Evolutionary conservation across 495 filamentous ascomycete species (phyloP), one percentile per base, ranked within the genome.

Genomic region (Aspergillus heteromorphus): DNA sequence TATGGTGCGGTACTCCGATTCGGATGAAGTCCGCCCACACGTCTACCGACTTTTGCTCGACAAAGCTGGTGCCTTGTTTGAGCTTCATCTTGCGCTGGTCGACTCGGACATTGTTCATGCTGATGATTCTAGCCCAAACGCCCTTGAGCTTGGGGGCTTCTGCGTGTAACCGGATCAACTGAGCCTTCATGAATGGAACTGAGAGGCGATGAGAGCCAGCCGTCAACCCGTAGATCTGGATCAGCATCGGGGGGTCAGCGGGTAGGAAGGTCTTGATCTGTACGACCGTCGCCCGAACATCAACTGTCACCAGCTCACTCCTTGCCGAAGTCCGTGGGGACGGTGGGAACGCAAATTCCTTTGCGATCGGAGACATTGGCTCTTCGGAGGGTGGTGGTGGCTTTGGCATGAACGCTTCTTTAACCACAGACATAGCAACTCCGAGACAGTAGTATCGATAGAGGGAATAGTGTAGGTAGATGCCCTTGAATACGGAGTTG

Each of bases 381-480:
- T 48, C 25, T 4, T 47, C 55, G 18, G 61, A 10, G 17, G 50
- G 29, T 34, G 61, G 57, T 8, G 50, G 56, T 21, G 67, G 53
- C 0, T 74, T 73, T 31, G 73, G 78, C 59, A 81, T 73, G 64
- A 97, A 88, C 6, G 91, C 88, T 54, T 85, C 83, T 49, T 79
- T 78, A 11, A 98, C 68, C 8, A 95, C 87, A 53, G 83, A 85
- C 18, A 79, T 68, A 23, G 95, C 95, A 45, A 97, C 81, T 10
- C 87, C 87, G 23, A 92, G 76, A n/a, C 91, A 85, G 63, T 96
- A 97, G 63, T 95, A 92, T 5, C 92, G 85, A 66, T 95, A 97
- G 1, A 99, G 78, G 4, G 95, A 97, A 63, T 97, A 97, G 29
- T 95, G 87, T 4, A 95, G 58, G 54, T 87, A 83, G 2, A 99